Percentiles rank a stretch among this genome's conserved stretches.
phyloP scores from a whole-genome alignment of 2,329 filamentous ascomycete species.

The Diaporthe amygdali region DNA sequence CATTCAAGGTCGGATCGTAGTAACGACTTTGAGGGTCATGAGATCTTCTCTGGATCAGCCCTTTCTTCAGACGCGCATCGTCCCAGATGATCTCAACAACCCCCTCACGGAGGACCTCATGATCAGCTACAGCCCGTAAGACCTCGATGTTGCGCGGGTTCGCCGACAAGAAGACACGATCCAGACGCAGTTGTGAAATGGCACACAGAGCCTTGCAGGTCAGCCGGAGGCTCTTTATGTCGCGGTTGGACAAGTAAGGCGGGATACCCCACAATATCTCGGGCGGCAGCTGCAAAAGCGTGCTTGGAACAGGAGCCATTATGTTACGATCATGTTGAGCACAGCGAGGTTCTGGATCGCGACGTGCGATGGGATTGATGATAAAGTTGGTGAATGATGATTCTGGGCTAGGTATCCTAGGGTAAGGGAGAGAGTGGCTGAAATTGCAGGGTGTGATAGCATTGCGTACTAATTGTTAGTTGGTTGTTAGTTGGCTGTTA shows the following conservation, averaged over 20 bases:
- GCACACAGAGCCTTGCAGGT: background rate
- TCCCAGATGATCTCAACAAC: constrained; percentile 10
- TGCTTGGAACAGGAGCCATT: background rate
- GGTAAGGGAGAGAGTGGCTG: background rate
- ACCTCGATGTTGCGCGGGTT: constrained; percentile 9
- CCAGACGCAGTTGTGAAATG: background rate
- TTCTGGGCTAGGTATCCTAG: background rate
- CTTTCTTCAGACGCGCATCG: background rate
- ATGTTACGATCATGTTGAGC: background rate
- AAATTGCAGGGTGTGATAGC: background rate
- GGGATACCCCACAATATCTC: background rate
- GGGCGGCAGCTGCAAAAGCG: background rate
- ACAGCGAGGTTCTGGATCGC: background rate
- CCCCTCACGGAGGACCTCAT: background rate
- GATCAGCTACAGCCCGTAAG: background rate
- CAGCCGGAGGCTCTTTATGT: constrained; percentile 10
- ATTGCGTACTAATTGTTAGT: background rate
- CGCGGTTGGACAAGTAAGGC: background rate
- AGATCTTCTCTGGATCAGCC: background rate
- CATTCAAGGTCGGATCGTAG: background rate
- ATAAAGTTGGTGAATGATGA: background rate
- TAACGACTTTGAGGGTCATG: background rate
- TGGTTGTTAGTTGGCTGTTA: background rate
- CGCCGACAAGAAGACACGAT: constrained; percentile 8
- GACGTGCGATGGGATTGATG: background rate